phyloP scores from a whole-genome alignment of 1,284 basidiomycete genomes.

The Ganoderma lucidum region DNA sequence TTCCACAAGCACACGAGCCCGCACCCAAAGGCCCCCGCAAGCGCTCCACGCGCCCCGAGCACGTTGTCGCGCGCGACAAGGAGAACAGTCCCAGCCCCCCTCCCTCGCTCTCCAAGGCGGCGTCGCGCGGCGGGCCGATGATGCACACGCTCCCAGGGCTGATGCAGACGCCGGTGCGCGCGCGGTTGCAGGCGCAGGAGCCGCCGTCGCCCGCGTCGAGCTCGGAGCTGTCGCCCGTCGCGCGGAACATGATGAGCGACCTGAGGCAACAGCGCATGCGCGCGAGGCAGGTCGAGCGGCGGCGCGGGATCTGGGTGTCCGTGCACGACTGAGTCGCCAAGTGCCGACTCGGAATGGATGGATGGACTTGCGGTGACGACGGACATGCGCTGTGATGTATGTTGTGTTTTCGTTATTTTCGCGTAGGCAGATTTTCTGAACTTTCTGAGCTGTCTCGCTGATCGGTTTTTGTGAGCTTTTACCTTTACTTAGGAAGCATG shows the following conservation, averaged over 20 bases:
- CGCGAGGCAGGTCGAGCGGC: slow-evolving; percentile 44
- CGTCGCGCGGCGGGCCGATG: neutral
- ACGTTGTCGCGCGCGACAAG: slow-evolving; percentile 29
- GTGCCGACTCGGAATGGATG: neutral
- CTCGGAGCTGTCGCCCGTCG: slow-evolving; percentile 73
- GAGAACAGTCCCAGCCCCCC: slow-evolving; percentile 38
- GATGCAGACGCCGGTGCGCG: slow-evolving; percentile 39
- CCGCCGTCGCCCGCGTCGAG: slow-evolving; percentile 73
- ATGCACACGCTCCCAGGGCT: neutral
- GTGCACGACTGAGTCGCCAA: slow-evolving; percentile 16
- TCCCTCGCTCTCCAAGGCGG: slow-evolving; percentile 7
- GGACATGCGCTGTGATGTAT: neutral
- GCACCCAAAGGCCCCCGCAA: slow-evolving; percentile 14
- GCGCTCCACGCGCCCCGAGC: slow-evolving; percentile 15
- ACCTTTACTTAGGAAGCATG: neutral
- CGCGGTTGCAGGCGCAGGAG: slow-evolving; percentile 40
- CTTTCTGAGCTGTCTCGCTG: neutral
- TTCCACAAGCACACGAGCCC: neutral
- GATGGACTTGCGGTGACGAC: neutral
- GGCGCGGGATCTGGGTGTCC: slow-evolving; percentile 28
- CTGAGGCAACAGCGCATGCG: slow-evolving; percentile 62
- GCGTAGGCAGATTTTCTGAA: neutral
- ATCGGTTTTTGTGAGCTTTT: neutral
- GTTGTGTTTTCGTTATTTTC: neutral
- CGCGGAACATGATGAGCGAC: slow-evolving; percentile 70